A percentile compares a stretch with the other conserved stretches of the same genome.
phyloP scores from a whole-genome alignment of 148 eudicot genomes.

The Linanthus parryae region DNA sequence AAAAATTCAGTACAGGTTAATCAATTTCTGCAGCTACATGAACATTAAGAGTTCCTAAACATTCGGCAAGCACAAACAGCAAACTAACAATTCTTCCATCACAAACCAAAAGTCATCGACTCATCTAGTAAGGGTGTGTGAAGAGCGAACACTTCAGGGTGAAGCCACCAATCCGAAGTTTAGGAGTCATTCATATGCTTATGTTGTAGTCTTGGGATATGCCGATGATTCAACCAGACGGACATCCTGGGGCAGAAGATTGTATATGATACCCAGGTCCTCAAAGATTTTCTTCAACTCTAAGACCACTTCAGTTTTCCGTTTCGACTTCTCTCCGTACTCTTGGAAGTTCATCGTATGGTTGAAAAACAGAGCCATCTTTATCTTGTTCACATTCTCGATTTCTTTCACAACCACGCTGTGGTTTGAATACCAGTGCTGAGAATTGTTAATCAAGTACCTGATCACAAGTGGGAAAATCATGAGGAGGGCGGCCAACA shows the following conservation, averaged over 20 bases:
- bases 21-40: no score
- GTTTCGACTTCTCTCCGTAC: slow-evolving; percentile 17
- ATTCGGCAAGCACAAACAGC: no score
- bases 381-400: slow-evolving; percentile 32
- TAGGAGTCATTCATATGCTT: no score
- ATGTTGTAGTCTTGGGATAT: slow-evolving; percentile 7
- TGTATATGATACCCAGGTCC: slow-evolving; percentile 49
- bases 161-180: no score
- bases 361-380: slow-evolving; percentile 30
- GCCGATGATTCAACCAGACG: slow-evolving; percentile 23
- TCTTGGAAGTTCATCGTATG: slow-evolving; percentile 49
- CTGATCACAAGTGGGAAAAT: slow-evolving; percentile 24
- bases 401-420: slow-evolving; percentile 37
- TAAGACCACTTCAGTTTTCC: slow-evolving; percentile 37
- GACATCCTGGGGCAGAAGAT: slow-evolving; percentile 74
- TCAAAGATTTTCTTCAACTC: slow-evolving; percentile 69
- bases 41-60: no score
- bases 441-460: slow-evolving; percentile 32
- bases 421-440: slow-evolving; percentile 35
- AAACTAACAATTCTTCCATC: no score
- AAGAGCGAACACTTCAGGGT: no score
- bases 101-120: no score
- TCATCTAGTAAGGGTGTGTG: no score
- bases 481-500: neutral
- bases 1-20: no score